These are phyloP conservation scores for Aspergillus awamori DNA, from an alignment of 2,329 filamentous ascomycete species.

Conservation along the genomic window DNA sequence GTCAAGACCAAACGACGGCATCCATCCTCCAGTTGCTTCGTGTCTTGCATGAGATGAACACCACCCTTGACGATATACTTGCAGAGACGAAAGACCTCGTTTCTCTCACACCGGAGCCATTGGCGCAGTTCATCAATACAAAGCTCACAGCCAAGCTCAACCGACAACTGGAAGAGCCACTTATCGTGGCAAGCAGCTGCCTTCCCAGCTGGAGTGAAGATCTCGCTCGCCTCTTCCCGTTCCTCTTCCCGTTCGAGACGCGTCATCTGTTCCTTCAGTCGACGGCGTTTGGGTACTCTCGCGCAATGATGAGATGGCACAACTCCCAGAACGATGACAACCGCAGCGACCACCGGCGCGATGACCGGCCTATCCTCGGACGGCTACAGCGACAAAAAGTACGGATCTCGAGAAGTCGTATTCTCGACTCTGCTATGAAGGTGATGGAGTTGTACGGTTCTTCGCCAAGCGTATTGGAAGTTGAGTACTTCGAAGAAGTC, in stretches of 20 bases:
- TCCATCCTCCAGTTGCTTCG: conserved; percentile 86
- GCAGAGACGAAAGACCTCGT: conserved; percentile 72
- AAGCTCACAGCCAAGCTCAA: conserved; percentile 98
- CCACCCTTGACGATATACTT: conserved; percentile 88
- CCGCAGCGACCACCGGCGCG: conserved; percentile 76
- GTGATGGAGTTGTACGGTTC: conserved; percentile 98
- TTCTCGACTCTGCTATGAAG: conserved; percentile 94
- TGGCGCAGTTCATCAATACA: conserved; percentile 96
- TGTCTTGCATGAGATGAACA: conserved; percentile 88
- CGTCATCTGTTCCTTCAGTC: conserved; percentile 95
- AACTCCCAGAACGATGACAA: conserved; percentile 81
- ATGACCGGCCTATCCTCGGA: conserved; percentile 89
- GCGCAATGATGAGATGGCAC: conserved; percentile 98
- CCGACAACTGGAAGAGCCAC: conserved; percentile 89
- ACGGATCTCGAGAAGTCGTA: conserved; percentile 91
- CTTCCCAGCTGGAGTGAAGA: conserved; percentile 96
- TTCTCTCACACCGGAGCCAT: conserved; percentile 75
- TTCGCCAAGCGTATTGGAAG: conserved; percentile 93
- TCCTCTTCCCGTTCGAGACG: conserved; percentile 97
- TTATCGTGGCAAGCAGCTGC: conserved; percentile 96
- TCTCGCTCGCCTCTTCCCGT: conserved; percentile 87
- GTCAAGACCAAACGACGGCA: conserved; percentile 80
- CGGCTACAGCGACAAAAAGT: conserved; percentile 95
- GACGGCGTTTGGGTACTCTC: conserved; percentile 95
- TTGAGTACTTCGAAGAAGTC: conserved; percentile 98